A percentile compares a stretch with the other conserved stretches of the same genome.
phyloP scores from a whole-genome alignment of 345 rosid species.

The Ailanthus altissimus region DNA sequence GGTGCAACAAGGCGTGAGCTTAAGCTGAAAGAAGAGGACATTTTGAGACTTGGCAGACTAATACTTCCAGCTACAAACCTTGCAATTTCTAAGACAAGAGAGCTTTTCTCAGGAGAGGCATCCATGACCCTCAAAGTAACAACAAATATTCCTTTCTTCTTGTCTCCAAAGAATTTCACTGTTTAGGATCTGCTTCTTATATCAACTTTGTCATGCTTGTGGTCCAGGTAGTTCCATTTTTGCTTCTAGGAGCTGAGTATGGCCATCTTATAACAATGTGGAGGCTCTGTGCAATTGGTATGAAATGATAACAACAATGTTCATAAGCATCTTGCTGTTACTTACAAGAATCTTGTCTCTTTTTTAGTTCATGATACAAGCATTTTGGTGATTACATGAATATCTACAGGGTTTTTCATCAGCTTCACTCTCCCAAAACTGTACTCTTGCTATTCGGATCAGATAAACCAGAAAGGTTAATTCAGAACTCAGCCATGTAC shows the following conservation, averaged over 20 bases:
- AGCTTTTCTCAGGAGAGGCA: constrained; percentile 96
- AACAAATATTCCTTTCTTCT: neutral
- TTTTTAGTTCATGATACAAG: constrained; percentile 11
- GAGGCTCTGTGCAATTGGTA: constrained; percentile 79
- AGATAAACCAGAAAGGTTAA: constrained; percentile 64
- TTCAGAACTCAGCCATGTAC: neutral
- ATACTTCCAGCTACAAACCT: constrained; percentile 80
- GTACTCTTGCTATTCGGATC: constrained; percentile 57
- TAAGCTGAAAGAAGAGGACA: constrained; percentile 70
- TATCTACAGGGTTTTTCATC: constrained; percentile 67
- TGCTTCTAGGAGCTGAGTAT: constrained; percentile 85
- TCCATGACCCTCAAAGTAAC: constrained; percentile 86
- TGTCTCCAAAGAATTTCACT: neutral
- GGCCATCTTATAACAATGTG: constrained; percentile 78
- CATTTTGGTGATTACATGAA: constrained; percentile 11
- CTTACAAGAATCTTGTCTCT: neutral
- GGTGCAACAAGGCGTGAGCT: constrained; percentile 42
- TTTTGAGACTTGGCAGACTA: constrained; percentile 57
- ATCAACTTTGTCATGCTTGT: constrained; percentile 15
- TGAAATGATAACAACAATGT: constrained; percentile 1
- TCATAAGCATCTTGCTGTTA: neutral
- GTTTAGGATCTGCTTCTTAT: constrained; percentile 14
- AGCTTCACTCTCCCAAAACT: constrained; percentile 79
- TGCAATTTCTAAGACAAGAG: constrained; percentile 57
- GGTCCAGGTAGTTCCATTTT: constrained; percentile 75